Conservation (phyloP, 2,329 filamentous ascomycete genomes). For the Claviceps purpurea region DNA sequence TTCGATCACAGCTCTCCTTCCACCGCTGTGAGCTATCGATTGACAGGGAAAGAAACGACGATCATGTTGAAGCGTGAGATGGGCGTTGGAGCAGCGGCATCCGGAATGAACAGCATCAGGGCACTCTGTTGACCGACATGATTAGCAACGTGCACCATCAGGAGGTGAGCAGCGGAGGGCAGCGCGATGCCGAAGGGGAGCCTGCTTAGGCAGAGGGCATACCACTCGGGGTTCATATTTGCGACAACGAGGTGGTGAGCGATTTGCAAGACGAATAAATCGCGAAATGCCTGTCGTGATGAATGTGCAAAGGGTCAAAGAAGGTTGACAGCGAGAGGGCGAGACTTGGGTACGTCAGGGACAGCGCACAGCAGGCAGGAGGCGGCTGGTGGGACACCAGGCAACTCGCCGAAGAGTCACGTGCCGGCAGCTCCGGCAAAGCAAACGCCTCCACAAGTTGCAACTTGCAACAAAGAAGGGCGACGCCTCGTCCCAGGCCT, state of each 20-base stretch:
- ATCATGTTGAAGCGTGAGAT: background rate
- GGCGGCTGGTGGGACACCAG: constrained; percentile 6
- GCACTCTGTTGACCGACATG: constrained; percentile 3
- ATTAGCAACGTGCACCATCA: constrained; percentile 11
- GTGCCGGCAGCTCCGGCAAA: constrained; percentile 8
- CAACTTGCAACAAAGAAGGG: background rate
- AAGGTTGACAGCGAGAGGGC: constrained; percentile 9
- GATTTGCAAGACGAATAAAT: constrained; percentile 1
- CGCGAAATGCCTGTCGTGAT: constrained; percentile 11
- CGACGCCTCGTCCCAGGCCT: no score
- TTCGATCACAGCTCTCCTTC: background rate
- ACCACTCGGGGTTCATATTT: constrained; percentile 91
- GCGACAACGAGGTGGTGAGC: constrained; percentile 15
- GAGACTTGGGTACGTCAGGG: constrained; percentile 22
- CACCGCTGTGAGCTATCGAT: background rate
- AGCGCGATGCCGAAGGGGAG: constrained; percentile 13
- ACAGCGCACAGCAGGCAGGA: constrained; percentile 9
- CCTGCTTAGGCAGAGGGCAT: constrained; percentile 31
- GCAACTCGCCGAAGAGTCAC: constrained; percentile 15
- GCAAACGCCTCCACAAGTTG: no score
- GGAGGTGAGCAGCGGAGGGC: constrained; percentile 11
- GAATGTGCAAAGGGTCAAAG: constrained; percentile 14
- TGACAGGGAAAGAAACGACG: background rate
- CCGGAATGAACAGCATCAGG: background rate
- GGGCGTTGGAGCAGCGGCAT: background rate